Percentiles rank a stretch among this genome's conserved stretches.
Evolutionary conservation across 1,284 basidiomycete species (phyloP).

Genomic region (Cutaneotrichosporon cutaneum): DNA sequence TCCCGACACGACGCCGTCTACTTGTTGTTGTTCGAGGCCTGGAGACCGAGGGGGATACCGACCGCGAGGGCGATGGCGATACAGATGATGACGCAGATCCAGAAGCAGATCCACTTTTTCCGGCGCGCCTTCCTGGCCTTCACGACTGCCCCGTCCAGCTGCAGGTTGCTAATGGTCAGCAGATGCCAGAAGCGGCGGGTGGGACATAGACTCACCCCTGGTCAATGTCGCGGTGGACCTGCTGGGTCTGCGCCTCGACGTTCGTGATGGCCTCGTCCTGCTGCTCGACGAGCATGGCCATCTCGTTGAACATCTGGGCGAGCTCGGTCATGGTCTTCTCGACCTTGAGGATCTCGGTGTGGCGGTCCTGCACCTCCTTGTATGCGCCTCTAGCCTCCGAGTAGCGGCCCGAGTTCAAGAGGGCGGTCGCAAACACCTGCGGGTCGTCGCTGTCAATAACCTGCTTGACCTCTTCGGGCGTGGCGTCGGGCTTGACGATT

Average conservation of each 20-base stretch:
- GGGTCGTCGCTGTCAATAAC: slow-evolving; percentile 75
- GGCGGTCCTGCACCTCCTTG: slow-evolving; percentile 85
- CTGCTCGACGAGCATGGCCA: slow-evolving; percentile 73
- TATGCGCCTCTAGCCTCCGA: slow-evolving; percentile 80
- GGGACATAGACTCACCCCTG: slow-evolving; percentile 61
- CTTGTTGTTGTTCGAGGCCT: slow-evolving; percentile 1
- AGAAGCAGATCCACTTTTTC: slow-evolving; percentile 77
- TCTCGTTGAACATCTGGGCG: slow-evolving; percentile 85
- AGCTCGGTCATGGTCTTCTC: slow-evolving; percentile 84
- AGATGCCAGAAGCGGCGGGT: too few species aligned
- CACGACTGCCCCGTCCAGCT: slow-evolving; percentile 70
- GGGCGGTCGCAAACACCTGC: slow-evolving; percentile 83
- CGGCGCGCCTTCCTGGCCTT: slow-evolving; percentile 74
- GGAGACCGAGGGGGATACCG: slow-evolving; percentile 4
- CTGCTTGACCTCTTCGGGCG: slow-evolving; percentile 73
- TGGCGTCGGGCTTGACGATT: slow-evolving; percentile 92
- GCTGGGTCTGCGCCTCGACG: slow-evolving; percentile 64
- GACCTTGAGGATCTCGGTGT: slow-evolving; percentile 82
- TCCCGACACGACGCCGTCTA: background rate
- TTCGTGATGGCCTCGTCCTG: slow-evolving; percentile 71
- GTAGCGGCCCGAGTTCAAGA: slow-evolving; percentile 78
- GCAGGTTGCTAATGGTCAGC: slow-evolving; percentile 56
- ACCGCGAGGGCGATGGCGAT: slow-evolving; percentile 1
- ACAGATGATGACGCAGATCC: slow-evolving; percentile 3
- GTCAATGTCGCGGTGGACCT: slow-evolving; percentile 67